A percentile compares a stretch with the other conserved stretches of the same genome.
Conservation (phyloP, 805 yeast species). For the Cyberlindnera saturnus region DNA sequence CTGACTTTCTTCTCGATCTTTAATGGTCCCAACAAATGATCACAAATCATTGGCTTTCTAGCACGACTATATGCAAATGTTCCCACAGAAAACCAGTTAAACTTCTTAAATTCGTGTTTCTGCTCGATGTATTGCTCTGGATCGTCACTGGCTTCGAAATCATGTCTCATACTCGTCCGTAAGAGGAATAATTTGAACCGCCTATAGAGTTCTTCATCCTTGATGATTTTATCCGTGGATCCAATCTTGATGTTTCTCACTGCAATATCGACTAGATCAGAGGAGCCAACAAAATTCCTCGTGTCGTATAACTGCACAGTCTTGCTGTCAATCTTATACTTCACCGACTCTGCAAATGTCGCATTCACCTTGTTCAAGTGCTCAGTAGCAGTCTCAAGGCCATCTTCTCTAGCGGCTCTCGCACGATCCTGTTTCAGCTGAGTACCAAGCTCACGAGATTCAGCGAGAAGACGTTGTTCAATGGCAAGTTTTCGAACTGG, state of each 20-base stretch:
- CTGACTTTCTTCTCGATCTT: constrained; percentile 48
- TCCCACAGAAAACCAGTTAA: constrained; percentile 59
- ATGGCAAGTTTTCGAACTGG: constrained; percentile 2
- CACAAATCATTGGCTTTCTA: constrained; percentile 41
- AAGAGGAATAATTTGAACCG: constrained; percentile 34
- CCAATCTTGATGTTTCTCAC: constrained; percentile 58
- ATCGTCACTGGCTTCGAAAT: constrained; percentile 15
- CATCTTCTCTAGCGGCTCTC: constrained; percentile 53
- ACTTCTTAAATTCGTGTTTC: constrained; percentile 34
- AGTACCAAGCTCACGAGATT: constrained; percentile 26
- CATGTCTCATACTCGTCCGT: constrained; percentile 24
- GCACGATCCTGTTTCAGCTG: constrained; percentile 34
- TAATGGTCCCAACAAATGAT: constrained; percentile 68
- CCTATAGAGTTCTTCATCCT: constrained; percentile 39
- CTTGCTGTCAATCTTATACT: constrained; percentile 29
- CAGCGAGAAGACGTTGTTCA: constrained; percentile 27
- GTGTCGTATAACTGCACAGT: constrained; percentile 56
- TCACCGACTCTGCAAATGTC: constrained; percentile 38
- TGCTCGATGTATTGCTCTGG: constrained; percentile 20
- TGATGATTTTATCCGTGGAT: constrained; percentile 43
- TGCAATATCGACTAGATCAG: constrained; percentile 58
- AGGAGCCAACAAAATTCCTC: constrained; percentile 51
- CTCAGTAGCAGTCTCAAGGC: constrained; percentile 40
- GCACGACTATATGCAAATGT: constrained; percentile 41
- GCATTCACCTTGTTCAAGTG: constrained; percentile 41